Conservation (phyloP, 2,329 filamentous ascomycete genomes). For the Paraphaeosphaeria sporulosa region DNA sequence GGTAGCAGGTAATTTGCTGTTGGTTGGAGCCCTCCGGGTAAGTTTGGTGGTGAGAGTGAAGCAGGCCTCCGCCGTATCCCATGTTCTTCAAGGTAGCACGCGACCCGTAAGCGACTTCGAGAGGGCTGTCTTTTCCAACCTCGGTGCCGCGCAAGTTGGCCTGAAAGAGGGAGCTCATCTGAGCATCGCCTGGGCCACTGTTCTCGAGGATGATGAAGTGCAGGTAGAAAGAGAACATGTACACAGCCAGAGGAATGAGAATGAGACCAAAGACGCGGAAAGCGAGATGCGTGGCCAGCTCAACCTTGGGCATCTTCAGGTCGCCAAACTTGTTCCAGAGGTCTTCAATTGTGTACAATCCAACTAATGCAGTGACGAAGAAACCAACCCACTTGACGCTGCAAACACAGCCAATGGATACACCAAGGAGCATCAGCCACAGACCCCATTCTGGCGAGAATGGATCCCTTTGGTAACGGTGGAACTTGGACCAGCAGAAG, state of each 20-base stretch:
- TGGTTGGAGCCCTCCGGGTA: slow-evolving; percentile 92
- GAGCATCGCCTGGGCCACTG: slow-evolving; percentile 95
- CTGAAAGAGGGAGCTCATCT: slow-evolving; percentile 99
- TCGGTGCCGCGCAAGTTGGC: slow-evolving; percentile 93
- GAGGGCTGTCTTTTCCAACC: slow-evolving; percentile 91
- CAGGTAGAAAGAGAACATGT: slow-evolving; percentile 93
- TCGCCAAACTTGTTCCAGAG: slow-evolving; percentile 98
- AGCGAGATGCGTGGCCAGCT: slow-evolving; percentile 78
- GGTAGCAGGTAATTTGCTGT: slow-evolving; percentile 98
- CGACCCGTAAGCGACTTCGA: slow-evolving; percentile 90
- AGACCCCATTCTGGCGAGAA: slow-evolving; percentile 93
- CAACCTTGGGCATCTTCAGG: slow-evolving; percentile 80
- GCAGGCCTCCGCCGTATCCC: slow-evolving; percentile 95
- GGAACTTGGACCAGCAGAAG: slow-evolving; percentile 97
- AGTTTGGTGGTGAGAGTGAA: slow-evolving; percentile 96
- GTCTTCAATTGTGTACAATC: slow-evolving; percentile 94
- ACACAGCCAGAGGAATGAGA: slow-evolving; percentile 85
- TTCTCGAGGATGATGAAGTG: slow-evolving; percentile 95
- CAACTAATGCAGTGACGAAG: slow-evolving; percentile 93
- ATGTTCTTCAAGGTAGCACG: slow-evolving; percentile 97
- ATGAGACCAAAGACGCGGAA: slow-evolving; percentile 88
- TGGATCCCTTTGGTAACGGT: slow-evolving; percentile 82
- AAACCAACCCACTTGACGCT: slow-evolving; percentile 98
- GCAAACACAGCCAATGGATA: slow-evolving; percentile 97
- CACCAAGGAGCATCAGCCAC: slow-evolving; percentile 91